These are phyloP conservation scores for Hawksworthiomyces lignivorus DNA, from an alignment of 2,329 filamentous ascomycete species.

Conservation along the genomic window DNA sequence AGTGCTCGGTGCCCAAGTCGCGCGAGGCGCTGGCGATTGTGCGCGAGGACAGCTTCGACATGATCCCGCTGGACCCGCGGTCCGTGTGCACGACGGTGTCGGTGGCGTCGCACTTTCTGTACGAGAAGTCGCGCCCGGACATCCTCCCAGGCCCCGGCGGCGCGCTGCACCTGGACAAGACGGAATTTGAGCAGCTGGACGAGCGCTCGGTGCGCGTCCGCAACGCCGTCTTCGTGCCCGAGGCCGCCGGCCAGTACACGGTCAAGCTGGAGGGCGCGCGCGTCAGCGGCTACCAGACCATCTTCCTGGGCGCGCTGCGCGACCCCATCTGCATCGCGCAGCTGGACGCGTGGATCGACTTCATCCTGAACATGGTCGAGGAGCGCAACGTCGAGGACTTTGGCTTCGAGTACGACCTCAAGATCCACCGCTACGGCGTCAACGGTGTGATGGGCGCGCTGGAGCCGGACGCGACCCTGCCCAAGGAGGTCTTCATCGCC, in stretches of 20 bases:
- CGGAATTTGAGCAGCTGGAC: slow-evolving; percentile 36
- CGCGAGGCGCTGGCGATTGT: slow-evolving; percentile 32
- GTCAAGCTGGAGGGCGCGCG: slow-evolving; percentile 41
- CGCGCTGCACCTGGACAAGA: slow-evolving; percentile 29
- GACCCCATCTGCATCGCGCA: slow-evolving; percentile 29
- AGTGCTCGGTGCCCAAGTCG: slow-evolving; percentile 40
- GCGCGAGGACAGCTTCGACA: slow-evolving; percentile 33
- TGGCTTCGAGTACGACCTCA: no score
- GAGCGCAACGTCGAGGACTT: slow-evolving; percentile 27
- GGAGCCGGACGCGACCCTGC: slow-evolving; percentile 14
- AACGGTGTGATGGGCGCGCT: slow-evolving; percentile 23
- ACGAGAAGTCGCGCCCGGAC: slow-evolving; percentile 47
- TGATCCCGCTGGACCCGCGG: slow-evolving; percentile 30
- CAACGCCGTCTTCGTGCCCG: slow-evolving; percentile 28
- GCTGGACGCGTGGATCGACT: slow-evolving; percentile 39
- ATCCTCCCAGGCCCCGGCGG: slow-evolving; percentile 42
- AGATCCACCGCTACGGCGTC: neutral
- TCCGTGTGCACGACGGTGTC: slow-evolving; percentile 37
- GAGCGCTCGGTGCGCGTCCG: slow-evolving; percentile 30
- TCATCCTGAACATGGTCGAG: slow-evolving; percentile 22
- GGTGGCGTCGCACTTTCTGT: slow-evolving; percentile 46
- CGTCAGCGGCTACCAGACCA: neutral
- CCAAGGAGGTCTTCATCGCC: slow-evolving; percentile 37
- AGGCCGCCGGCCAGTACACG: slow-evolving; percentile 32
- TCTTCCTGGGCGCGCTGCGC: slow-evolving; percentile 21